A percentile compares a stretch with the other conserved stretches of the same genome.
phyloP scores from a whole-genome alignment of 2,329 filamentous ascomycete genomes.

The Tolypocladium pustulatum region DNA sequence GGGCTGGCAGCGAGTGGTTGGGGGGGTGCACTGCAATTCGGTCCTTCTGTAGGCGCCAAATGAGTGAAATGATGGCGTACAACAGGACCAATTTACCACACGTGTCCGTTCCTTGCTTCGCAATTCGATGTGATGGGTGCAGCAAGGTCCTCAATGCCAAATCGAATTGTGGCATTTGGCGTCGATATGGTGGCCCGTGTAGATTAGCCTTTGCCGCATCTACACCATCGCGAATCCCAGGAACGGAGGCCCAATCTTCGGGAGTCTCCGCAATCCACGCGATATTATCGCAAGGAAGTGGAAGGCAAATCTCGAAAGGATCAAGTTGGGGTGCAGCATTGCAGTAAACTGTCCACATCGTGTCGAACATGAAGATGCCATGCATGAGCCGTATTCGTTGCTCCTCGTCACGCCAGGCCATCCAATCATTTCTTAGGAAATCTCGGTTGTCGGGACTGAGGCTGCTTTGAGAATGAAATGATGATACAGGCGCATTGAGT shows the following conservation, averaged over 20 bases:
- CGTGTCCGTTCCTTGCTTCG: background rate
- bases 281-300: slow-evolving; percentile 63
- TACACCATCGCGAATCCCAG: background rate
- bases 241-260: slow-evolving; percentile 42
- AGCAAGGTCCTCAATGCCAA: slow-evolving; percentile 52
- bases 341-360: slow-evolving; percentile 60
- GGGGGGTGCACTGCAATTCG: background rate
- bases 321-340: slow-evolving; percentile 56
- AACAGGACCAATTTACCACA: background rate
- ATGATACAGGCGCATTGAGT: slow-evolving; percentile 32
- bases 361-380: slow-evolving; percentile 53
- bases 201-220: background rate
- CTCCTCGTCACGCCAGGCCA: slow-evolving; percentile 60
- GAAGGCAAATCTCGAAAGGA: slow-evolving; percentile 51
- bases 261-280: slow-evolving; percentile 57
- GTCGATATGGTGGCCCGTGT: slow-evolving; percentile 40
- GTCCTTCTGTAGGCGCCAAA: background rate
- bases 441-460: slow-evolving; percentile 22
- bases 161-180: slow-evolving; percentile 54
- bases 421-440: slow-evolving; percentile 51
- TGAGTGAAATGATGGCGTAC: background rate
- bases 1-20: background rate
- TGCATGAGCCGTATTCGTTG: slow-evolving; percentile 55
- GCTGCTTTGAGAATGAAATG: background rate
- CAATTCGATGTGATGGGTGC: slow-evolving; percentile 26